Evolutionary conservation across 139 green algal genomes (phyloP).

Genomic region (Auxenochlorella pyrenoidosa): DNA sequence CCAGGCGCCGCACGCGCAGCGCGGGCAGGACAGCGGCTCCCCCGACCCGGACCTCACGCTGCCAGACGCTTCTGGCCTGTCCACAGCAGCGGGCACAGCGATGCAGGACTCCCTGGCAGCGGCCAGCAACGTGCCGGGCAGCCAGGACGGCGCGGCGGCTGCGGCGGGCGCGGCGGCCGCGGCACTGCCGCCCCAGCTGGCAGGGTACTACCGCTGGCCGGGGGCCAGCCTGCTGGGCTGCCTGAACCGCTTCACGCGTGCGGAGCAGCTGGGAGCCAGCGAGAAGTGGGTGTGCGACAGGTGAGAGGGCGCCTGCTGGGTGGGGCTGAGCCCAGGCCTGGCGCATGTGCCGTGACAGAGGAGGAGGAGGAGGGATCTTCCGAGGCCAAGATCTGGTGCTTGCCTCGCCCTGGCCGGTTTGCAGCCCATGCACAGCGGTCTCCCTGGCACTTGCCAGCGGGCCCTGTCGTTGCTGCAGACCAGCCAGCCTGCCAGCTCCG

Average conservation of each 20-base stretch:
- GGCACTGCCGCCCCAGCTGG: conserved; percentile 32
- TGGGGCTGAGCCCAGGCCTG: neutral
- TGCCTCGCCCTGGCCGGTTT: too few relatives aligned
- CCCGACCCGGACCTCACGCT: neutral
- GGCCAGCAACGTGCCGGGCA: conserved; percentile 2
- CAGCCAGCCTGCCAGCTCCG: too few relatives aligned
- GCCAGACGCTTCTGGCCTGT: neutral
- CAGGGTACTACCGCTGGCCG: conserved; percentile 42
- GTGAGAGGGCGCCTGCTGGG: neutral
- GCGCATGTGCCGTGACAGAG: too few relatives aligned
- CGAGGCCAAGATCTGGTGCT: too few relatives aligned
- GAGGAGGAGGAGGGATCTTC: too few relatives aligned
- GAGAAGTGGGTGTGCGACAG: conserved; percentile 67
- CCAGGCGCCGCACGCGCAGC: neutral
- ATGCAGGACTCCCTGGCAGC: conserved; percentile 11
- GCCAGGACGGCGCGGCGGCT: neutral
- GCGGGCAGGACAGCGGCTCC: neutral
- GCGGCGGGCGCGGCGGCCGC: neutral
- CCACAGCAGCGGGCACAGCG: neutral
- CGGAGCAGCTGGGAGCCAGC: conserved; percentile 59
- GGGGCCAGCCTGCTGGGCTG: conserved; percentile 70
- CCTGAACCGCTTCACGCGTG: conserved; percentile 59
- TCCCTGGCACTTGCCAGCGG: too few relatives aligned
- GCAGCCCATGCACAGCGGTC: too few relatives aligned
- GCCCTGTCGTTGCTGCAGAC: too few relatives aligned